phyloP scores from a whole-genome alignment of 306 rosid species.

The Senna tora region DNA sequence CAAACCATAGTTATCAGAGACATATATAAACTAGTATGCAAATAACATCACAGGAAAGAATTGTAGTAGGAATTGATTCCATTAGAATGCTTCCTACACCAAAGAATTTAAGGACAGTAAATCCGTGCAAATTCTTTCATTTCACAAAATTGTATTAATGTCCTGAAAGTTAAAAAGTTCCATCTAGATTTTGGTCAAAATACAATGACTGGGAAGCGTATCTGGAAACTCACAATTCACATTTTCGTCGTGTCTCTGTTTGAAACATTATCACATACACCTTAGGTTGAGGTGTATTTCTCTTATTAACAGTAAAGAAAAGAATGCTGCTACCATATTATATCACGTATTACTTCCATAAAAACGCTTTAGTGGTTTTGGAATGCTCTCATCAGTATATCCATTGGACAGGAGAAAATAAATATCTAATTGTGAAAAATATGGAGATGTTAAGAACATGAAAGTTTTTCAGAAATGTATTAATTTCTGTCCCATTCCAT shows the following conservation, averaged over 20 bases:
- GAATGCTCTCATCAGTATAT: neutral
- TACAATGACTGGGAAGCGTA: neutral
- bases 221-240: too few relatives aligned
- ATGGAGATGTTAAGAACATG: neutral
- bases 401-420: neutral
- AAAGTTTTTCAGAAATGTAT: neutral
- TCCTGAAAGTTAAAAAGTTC: neutral
- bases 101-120: neutral
- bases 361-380: neutral
- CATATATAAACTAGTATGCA: neutral
- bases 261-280: slow-evolving; percentile 1
- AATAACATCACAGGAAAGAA: neutral
- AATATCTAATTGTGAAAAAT: neutral
- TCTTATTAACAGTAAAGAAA: neutral
- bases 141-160: neutral
- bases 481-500: neutral
- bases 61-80: neutral
- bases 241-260: neutral
- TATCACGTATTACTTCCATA: neutral
- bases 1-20: neutral
- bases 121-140: neutral
- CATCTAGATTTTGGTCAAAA: neutral
- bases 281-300: neutral
- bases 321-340: neutral
- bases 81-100: neutral